These are phyloP conservation scores for Fagus sylvatica DNA, from an alignment of 306 rosid genomes.

Conservation along the genomic window DNA sequence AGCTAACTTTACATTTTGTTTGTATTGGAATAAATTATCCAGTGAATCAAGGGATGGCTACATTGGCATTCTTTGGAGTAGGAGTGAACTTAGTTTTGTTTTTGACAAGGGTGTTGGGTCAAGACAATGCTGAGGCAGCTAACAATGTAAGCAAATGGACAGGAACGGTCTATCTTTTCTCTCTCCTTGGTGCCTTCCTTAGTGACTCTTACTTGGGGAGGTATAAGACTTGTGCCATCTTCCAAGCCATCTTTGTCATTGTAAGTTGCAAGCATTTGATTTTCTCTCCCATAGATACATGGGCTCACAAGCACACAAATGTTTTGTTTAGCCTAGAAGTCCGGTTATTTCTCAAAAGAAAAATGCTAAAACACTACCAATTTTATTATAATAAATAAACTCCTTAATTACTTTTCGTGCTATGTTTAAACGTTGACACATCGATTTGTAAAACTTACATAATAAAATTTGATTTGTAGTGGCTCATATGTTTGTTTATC, in stretches of 20 bases:
- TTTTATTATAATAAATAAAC: too few species aligned
- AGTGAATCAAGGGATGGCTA: slow-evolving; percentile 90
- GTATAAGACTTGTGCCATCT: slow-evolving; percentile 64
- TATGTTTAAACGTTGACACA: too few species aligned
- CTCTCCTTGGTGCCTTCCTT: slow-evolving; percentile 84
- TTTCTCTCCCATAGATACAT: too few species aligned
- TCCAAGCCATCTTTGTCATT: slow-evolving; percentile 63
- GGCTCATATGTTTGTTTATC: neutral
- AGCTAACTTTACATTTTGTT: neutral
- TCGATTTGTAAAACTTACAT: too few species aligned
- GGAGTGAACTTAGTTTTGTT: slow-evolving; percentile 77
- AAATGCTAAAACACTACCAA: too few species aligned
- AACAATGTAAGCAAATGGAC: slow-evolving; percentile 84
- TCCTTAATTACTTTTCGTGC: too few species aligned
- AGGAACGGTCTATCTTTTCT: slow-evolving; percentile 74
- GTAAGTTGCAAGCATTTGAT: slow-evolving; percentile 37
- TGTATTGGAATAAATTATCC: neutral
- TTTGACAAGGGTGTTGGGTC: slow-evolving; percentile 66
- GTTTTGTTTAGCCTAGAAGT: too few species aligned
- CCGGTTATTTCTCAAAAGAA: too few species aligned
- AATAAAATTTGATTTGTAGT: neutral
- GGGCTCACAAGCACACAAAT: too few species aligned
- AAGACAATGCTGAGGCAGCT: slow-evolving; percentile 80
- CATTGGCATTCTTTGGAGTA: slow-evolving; percentile 80
- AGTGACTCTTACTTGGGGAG: slow-evolving; percentile 87